phyloP scores from a whole-genome alignment of 345 rosid species.

The Excoecaria agallocha region DNA sequence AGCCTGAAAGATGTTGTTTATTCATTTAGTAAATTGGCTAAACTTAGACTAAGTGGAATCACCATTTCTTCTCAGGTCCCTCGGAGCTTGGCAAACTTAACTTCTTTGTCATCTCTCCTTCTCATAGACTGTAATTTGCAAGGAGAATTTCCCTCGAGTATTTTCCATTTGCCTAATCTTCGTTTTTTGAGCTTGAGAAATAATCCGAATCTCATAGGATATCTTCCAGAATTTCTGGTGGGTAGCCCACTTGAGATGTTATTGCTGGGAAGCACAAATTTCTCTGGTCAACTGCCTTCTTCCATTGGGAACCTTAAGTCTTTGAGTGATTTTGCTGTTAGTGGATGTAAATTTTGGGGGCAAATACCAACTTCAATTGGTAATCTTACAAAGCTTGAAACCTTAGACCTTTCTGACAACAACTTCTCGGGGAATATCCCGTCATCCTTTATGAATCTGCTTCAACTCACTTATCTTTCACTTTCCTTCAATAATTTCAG shows the following conservation, averaged over 20 bases:
- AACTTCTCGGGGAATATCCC: not conserved
- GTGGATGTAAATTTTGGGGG: not conserved
- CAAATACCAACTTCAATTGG: slow-evolving; percentile 22
- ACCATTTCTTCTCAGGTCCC: not conserved
- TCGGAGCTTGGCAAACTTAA: not conserved
- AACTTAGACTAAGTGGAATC: not conserved
- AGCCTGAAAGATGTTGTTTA: not conserved
- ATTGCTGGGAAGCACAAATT: not conserved
- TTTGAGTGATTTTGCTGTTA: not conserved
- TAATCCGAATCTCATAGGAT: not conserved
- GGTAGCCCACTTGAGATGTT: not conserved
- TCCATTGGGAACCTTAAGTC: slow-evolving; percentile 1
- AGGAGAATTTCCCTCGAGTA: not conserved
- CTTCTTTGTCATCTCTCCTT: not conserved
- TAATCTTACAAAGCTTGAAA: not conserved
- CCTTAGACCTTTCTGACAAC: not conserved
- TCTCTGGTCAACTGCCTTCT: slow-evolving; percentile 1
- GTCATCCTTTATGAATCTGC: no score
- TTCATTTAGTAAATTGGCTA: not conserved
- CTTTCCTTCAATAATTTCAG: not conserved
- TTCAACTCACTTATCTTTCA: no score
- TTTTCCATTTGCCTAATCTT: not conserved
- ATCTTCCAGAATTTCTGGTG: slow-evolving; percentile 14
- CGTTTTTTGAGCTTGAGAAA: not conserved
- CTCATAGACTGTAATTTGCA: not conserved